Base-by-base conservation (phyloP, 2,329 filamentous ascomycete genomes). In the Trichoderma asperellum region DNA sequence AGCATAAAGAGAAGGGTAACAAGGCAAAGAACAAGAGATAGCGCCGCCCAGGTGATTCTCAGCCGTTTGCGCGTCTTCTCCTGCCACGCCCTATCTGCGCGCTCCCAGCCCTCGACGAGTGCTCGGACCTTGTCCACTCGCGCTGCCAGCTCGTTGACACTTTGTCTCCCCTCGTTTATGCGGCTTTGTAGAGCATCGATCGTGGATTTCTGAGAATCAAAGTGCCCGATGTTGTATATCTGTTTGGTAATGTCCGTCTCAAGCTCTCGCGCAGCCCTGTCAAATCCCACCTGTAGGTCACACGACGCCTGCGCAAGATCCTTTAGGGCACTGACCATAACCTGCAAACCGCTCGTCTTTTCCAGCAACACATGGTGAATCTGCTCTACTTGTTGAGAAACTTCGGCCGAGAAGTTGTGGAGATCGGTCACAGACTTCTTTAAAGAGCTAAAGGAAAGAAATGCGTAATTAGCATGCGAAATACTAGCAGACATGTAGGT, bases 351-450 rank as follows among this genome's bases (percentile, higher is more conserved):
- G 61, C 85, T 85, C 60, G 91, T 84, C 75, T 91, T 92, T 76
- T 92, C 89, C 35, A 93, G 83, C 11, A 94, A 86, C 0, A 88
- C 87, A 72, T 92, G 91, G 80, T 94, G 94, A 3, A 90, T 90
- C 70, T 91, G 87, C 77, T 94, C 91, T 53, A 95, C 86, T 40
- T 86, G 86, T 70, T 86, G 84, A 18, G 89, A 92, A 29, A 89
- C 88, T 27, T 83, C 80, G 68, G 88, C 84, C 27, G 91, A 91
- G 76, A 89, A 85, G 37, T 84, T 81, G 73, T 85, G 85, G 12
- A 94, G 82, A 60, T 85, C 82, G 29, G 78, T 76, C 0, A 89
- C 79, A 4, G 86, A 84, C 68, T 84, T 84, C 72, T 82, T 83
- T 24, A 90, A 74, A 59, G 83, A 84, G 70, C 87, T 88, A 72